Conservation (phyloP, 2,329 filamentous ascomycete species). For the Plenodomus lindquistii region DNA sequence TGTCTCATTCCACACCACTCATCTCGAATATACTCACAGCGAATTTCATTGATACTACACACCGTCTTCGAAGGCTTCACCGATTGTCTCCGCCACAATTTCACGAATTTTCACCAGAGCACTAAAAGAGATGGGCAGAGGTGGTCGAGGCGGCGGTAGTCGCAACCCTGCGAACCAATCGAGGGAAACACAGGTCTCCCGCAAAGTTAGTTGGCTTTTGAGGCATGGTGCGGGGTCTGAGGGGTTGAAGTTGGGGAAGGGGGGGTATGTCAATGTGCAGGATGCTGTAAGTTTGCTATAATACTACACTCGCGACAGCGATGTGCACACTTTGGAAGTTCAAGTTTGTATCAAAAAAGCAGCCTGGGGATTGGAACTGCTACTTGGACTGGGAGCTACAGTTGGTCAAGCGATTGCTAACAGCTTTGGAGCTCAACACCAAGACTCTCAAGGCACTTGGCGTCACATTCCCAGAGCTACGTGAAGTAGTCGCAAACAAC, state of each 20-base stretch:
- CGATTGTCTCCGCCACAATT: constrained; percentile 21
- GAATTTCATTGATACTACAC: background rate
- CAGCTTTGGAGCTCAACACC: constrained; percentile 55
- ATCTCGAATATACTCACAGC: background rate
- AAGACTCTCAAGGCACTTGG: constrained; percentile 68
- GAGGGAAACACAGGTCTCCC: constrained; percentile 52
- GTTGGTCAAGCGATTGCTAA: constrained; percentile 1
- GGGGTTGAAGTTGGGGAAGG: constrained; percentile 59
- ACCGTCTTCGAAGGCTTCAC: background rate
- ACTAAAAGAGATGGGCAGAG: constrained; percentile 27
- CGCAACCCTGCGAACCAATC: constrained; percentile 44
- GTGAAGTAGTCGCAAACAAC: constrained; percentile 69
- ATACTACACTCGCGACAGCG: too few relatives aligned
- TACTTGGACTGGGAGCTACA: background rate
- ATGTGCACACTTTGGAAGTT: too few relatives aligned
- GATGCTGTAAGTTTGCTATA: constrained; percentile 56
- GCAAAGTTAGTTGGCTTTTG: constrained; percentile 58
- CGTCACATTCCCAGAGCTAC: constrained; percentile 75
- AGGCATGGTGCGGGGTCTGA: constrained; percentile 66
- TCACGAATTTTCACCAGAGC: constrained; percentile 14
- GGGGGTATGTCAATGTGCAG: constrained; percentile 63
- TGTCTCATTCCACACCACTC: constrained; percentile 14
- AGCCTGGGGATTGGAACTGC: background rate
- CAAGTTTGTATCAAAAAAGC: too few relatives aligned
- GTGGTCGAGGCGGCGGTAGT: constrained; percentile 41